Base-by-base conservation (phyloP, 1,139 yeast species). In the Arxiozyma heterogenica region DNA sequence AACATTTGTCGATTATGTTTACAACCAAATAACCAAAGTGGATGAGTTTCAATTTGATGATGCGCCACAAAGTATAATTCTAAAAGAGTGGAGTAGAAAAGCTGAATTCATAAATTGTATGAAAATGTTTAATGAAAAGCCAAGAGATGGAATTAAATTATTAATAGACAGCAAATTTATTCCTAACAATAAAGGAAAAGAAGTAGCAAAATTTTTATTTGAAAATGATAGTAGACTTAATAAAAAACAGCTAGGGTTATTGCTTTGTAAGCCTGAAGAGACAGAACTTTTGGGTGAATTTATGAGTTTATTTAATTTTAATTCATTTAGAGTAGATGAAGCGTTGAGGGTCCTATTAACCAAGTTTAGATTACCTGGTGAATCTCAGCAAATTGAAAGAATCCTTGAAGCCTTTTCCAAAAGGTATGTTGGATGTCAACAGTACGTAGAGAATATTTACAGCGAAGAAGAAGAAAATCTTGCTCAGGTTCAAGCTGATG, bases 351-450 rank as follows among this genome's bases (percentile, higher is more conserved):
- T 88, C 51, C 71, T 94, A 58, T 75, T 94, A 60, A 86, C 88
- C 53, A 79, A 87, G 18, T 93, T 94, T 67, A 80, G 99, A 69
- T 76, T 94, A 54, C 98, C 98, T 0, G 99, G 99, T 51, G 99
- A 94, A 71, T 84, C 97, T 0, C 98, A 90, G 65, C 96, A 89
- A 67, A 93, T 94, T 67, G 98, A 91, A 69, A 79, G 96, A 64
- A 81, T 93, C 18, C 87, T 94, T 46, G 97, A 91, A 64, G 76
- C 81, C 21, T 93, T 94, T 71, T 91, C 96, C 3, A 84, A 82
- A 50, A 81, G 85, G 58, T 94, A 89, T 70, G 87, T 87, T 7
- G 73, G 72, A 21, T 79, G 83, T 56, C 89, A 83, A 60, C 63
- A 68, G 7, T 73, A 72, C 51, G 71, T 64, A 18, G 55, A 59